Evolutionary conservation across 2,329 filamentous ascomycete genomes (phyloP).

Genomic region (Rhynchosporium secalis): DNA sequence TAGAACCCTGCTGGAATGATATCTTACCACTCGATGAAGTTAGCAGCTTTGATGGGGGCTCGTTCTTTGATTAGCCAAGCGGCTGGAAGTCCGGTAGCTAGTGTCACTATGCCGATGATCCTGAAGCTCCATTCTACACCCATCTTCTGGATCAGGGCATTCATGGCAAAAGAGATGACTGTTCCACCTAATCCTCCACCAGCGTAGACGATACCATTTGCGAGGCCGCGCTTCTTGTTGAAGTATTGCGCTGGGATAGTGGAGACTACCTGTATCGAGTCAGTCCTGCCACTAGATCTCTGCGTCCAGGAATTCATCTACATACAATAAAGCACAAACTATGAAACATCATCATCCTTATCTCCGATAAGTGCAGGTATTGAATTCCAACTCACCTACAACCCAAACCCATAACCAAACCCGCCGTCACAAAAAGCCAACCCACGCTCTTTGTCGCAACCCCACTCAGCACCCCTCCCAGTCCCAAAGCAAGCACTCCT

Average conservation of each 20-base stretch:
- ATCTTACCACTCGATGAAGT: conserved; percentile 53
- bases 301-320: not conserved
- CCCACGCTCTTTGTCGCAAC: conserved; percentile 48
- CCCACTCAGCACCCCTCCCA: conserved; percentile 49
- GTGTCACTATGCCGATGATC: conserved; percentile 52
- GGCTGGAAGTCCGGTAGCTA: conserved; percentile 56
- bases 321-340: conserved; percentile 34
- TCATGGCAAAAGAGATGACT: conserved; percentile 50
- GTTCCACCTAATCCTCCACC: conserved; percentile 58
- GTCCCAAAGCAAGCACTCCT: conserved; percentile 52
- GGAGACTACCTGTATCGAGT: conserved; percentile 44
- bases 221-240: conserved; percentile 51
- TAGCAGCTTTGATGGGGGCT: conserved; percentile 41
- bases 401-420: conserved; percentile 49
- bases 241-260: conserved; percentile 56
- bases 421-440: conserved; percentile 50
- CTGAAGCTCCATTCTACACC: conserved; percentile 54
- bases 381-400: conserved; percentile 38
- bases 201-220: conserved; percentile 55
- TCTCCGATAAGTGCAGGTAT: not conserved
- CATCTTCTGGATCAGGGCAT: conserved; percentile 48
- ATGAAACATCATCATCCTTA: conserved; percentile 1
- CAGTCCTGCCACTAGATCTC: not conserved
- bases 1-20: not conserved
- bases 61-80: conserved; percentile 55